These are phyloP conservation scores for Triticum turgidum DNA, from an alignment of 176 grass and related monocot genomes.

Conservation along the genomic window DNA sequence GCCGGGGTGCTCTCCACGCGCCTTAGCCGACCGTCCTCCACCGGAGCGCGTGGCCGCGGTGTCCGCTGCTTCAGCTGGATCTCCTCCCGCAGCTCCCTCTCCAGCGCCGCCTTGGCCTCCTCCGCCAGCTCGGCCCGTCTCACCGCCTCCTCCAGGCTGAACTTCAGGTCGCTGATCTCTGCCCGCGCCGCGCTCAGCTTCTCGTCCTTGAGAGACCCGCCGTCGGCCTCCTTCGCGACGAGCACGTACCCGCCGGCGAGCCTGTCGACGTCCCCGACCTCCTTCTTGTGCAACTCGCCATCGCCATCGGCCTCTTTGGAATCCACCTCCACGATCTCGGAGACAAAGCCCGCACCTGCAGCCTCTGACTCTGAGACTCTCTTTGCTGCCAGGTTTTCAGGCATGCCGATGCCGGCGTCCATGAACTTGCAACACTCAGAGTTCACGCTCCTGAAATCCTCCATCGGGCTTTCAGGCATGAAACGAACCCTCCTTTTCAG, in stretches of 20 bases:
- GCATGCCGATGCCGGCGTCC: background rate
- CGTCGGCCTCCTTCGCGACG: background rate
- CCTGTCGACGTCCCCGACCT: background rate
- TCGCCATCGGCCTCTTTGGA: background rate
- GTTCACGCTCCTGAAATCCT: slow-evolving; percentile 6
- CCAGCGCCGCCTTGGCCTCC: slow-evolving; percentile 56
- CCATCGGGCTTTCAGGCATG: background rate
- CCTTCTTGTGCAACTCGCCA: slow-evolving; percentile 23
- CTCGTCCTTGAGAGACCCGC: background rate
- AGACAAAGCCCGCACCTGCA: background rate
- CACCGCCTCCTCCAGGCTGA: slow-evolving; percentile 45
- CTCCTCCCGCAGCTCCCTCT: slow-evolving; percentile 45
- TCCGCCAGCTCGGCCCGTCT: slow-evolving; percentile 53
- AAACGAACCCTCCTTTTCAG: background rate
- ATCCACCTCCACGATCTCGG: background rate
- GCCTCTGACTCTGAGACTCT: background rate
- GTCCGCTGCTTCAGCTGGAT: slow-evolving; percentile 24
- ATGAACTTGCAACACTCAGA: slow-evolving; percentile 7
- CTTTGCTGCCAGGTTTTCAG: background rate
- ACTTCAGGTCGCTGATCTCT: slow-evolving; percentile 53
- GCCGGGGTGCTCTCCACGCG: background rate
- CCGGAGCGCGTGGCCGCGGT: background rate
- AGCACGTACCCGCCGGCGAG: slow-evolving; percentile 25
- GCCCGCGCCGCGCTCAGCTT: slow-evolving; percentile 38
- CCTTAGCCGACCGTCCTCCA: background rate